These are phyloP conservation scores for Trichocladium antarcticum DNA, from an alignment of 495 filamentous ascomycete genomes.

Conservation along the genomic window DNA sequence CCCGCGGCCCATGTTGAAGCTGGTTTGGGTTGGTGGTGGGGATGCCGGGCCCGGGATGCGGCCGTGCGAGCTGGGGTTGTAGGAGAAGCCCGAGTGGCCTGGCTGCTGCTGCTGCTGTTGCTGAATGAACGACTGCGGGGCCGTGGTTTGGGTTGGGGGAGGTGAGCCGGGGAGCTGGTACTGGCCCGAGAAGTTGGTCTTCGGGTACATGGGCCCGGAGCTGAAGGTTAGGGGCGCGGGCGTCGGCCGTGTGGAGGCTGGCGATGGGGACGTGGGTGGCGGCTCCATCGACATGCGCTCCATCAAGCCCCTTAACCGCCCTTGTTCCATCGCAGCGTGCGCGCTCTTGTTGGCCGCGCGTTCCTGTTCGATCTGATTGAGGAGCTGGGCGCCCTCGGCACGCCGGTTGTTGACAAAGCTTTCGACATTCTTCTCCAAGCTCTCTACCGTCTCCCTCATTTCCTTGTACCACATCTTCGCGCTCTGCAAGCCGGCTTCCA, in stretches of 20 bases:
- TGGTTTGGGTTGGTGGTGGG: constrained; percentile 37
- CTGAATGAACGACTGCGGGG: constrained; percentile 30
- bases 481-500: constrained; percentile 72
- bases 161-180: constrained; percentile 43
- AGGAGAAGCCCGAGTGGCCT: constrained; percentile 19
- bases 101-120: constrained; percentile 16
- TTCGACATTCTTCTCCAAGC: constrained; percentile 91
- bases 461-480: constrained; percentile 89
- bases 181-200: constrained; percentile 37
- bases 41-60: constrained; percentile 40
- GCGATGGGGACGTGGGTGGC: constrained; percentile 34
- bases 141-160: constrained; percentile 36
- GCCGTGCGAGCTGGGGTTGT: constrained; percentile 40
- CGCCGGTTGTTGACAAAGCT: constrained; percentile 90
- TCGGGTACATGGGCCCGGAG: constrained; percentile 35
- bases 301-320: constrained; percentile 80
- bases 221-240: constrained; percentile 36
- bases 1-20: constrained; percentile 36
- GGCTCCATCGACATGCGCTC: constrained; percentile 81
- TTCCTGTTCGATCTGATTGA: constrained; percentile 76
- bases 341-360: constrained; percentile 54
- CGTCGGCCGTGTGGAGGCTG: constrained; percentile 36
- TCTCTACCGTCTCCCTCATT: constrained; percentile 91
- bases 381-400: constrained; percentile 79
- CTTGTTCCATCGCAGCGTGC: constrained; percentile 76